Evolutionary conservation across 805 yeast species (phyloP).

Genomic region (Vanderwaltozyma verrucispora): DNA sequence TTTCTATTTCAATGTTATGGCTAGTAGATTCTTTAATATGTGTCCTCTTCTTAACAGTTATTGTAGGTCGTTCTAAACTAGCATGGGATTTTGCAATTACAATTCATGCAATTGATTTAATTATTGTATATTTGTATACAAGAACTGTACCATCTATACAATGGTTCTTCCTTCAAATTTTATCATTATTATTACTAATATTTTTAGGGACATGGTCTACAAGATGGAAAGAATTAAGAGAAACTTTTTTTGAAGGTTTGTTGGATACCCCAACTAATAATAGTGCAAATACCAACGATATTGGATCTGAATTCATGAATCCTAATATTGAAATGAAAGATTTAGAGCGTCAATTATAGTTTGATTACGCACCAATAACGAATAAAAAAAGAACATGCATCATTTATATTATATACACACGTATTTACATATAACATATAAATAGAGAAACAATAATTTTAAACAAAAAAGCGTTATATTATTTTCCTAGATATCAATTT

Average conservation of each 20-base stretch:
- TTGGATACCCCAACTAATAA: slow-evolving; percentile 35
- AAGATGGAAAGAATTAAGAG: slow-evolving; percentile 83
- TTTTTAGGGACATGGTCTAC: slow-evolving; percentile 82
- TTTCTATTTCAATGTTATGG: slow-evolving; percentile 70
- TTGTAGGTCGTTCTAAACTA: slow-evolving; percentile 85
- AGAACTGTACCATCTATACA: slow-evolving; percentile 60
- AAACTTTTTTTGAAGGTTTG: slow-evolving; percentile 81
- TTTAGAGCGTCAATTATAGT: slow-evolving; percentile 8
- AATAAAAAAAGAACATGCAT: neutral
- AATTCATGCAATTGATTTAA: slow-evolving; percentile 67
- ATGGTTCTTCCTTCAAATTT: slow-evolving; percentile 79
- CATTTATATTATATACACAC: neutral
- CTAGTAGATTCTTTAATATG: slow-evolving; percentile 71
- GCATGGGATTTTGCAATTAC: slow-evolving; percentile 98
- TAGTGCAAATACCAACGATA: neutral
- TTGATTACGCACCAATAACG: too few species aligned
- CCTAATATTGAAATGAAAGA: slow-evolving; percentile 9
- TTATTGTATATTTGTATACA: slow-evolving; percentile 57
- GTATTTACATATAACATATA: too few species aligned
- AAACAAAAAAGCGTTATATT: too few species aligned
- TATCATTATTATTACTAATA: slow-evolving; percentile 60
- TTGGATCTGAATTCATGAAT: neutral
- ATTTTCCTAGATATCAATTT: too few species aligned
- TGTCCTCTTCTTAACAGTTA: slow-evolving; percentile 71
- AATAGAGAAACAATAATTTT: too few species aligned